These are phyloP conservation scores for Cordyceps cateniannulata DNA, from an alignment of 2,329 filamentous ascomycete species.

Conservation along the genomic window DNA sequence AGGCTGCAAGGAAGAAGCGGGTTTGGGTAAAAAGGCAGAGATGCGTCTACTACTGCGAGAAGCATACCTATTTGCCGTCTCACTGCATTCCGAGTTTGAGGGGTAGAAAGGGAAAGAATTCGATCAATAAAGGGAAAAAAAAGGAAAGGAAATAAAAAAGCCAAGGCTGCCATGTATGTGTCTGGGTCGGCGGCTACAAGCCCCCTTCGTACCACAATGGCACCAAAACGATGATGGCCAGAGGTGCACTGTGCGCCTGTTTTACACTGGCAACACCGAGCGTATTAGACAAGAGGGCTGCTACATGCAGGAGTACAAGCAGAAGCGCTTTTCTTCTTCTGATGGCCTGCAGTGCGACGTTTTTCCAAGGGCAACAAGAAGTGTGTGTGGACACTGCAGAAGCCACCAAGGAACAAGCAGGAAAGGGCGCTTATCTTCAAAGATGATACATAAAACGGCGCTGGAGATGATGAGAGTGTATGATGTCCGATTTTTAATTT, in stretches of 20 bases:
- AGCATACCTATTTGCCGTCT: not conserved
- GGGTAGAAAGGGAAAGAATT: too few species aligned
- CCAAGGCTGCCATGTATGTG: not conserved
- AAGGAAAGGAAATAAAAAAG: not conserved
- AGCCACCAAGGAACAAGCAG: not conserved
- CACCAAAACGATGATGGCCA: not conserved
- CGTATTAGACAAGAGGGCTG: not conserved
- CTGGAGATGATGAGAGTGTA: not conserved
- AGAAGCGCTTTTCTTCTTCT: not conserved
- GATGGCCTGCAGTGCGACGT: too few species aligned
- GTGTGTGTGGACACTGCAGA: not conserved
- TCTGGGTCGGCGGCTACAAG: too few species aligned
- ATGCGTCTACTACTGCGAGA: not conserved
- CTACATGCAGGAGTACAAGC: not conserved
- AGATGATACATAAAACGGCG: too few species aligned
- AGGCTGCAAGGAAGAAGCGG: not conserved
- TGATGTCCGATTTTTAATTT: not conserved
- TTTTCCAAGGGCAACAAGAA: too few species aligned
- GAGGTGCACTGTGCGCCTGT: conserved; percentile 1
- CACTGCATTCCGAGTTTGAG: too few species aligned
- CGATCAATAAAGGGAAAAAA: not conserved
- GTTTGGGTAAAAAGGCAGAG: not conserved
- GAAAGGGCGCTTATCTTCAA: too few species aligned
- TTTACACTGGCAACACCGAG: not conserved
- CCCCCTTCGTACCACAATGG: not conserved